A percentile compares a stretch with the other conserved stretches of the same genome.
phyloP scores from a whole-genome alignment of 2,329 filamentous ascomycete species.

The Monilinia fructicola region DNA sequence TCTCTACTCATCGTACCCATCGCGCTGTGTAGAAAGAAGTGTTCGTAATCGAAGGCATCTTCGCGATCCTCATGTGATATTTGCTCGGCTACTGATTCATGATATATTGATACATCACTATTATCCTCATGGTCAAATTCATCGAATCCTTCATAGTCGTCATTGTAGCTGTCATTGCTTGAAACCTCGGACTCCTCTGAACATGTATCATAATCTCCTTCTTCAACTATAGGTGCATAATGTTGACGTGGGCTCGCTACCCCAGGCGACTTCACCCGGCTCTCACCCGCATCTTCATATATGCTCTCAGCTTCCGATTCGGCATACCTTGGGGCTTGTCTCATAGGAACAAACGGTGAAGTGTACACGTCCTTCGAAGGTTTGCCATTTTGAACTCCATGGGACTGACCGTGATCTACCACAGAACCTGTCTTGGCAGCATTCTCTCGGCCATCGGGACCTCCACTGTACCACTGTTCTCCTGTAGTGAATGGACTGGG shows the following conservation, averaged over 20 bases:
- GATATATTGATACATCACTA: slow-evolving; percentile 62
- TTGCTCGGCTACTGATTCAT: slow-evolving; percentile 58
- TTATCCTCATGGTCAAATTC: slow-evolving; percentile 54
- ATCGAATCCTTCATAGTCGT: slow-evolving; percentile 39
- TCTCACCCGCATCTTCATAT: slow-evolving; percentile 38
- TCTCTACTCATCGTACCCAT: slow-evolving; percentile 73
- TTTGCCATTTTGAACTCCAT: slow-evolving; percentile 20
- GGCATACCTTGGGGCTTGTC: slow-evolving; percentile 28
- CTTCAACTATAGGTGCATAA: slow-evolving; percentile 29
- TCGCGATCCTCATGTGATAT: slow-evolving; percentile 87
- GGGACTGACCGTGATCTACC: slow-evolving; percentile 33
- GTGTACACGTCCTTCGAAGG: slow-evolving; percentile 14
- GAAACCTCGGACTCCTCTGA: slow-evolving; percentile 15
- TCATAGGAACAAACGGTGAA: not conserved
- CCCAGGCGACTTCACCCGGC: slow-evolving; percentile 12
- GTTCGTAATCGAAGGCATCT: slow-evolving; percentile 94
- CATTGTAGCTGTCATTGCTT: slow-evolving; percentile 42
- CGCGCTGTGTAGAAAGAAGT: slow-evolving; percentile 91
- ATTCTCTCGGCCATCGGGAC: slow-evolving; percentile 33
- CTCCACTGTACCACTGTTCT: slow-evolving; percentile 40
- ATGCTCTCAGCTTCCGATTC: slow-evolving; percentile 36
- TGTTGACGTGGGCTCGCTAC: not conserved
- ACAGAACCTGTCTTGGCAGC: slow-evolving; percentile 36
- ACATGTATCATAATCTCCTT: slow-evolving; percentile 31
- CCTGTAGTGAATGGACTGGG: slow-evolving; percentile 48